A percentile compares a stretch with the other conserved stretches of the same genome.
Evolutionary conservation across 805 yeast species (phyloP).

Genomic region (Debaryomyces castellii): DNA sequence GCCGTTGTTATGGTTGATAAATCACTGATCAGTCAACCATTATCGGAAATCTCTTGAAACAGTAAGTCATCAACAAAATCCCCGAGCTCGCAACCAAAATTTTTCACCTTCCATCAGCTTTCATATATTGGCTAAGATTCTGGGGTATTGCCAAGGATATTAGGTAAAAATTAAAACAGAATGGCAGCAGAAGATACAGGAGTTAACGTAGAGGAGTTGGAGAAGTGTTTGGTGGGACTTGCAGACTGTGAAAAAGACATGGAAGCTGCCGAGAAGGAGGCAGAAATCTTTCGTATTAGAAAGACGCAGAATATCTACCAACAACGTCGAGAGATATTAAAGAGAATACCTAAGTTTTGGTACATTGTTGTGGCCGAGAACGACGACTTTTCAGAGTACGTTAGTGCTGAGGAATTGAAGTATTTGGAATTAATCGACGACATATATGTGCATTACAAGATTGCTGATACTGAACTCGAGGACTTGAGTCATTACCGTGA

Average conservation of each 20-base stretch:
- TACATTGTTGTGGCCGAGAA: constrained; percentile 79
- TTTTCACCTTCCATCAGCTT: neutral
- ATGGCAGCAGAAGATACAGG: neutral
- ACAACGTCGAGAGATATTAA: constrained; percentile 53
- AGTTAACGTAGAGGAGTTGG: constrained; percentile 15
- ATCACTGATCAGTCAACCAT: neutral
- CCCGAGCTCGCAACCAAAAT: neutral
- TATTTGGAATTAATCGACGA: constrained; percentile 67
- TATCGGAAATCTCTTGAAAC: neutral
- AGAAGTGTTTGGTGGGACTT: constrained; percentile 37
- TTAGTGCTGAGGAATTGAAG: constrained; percentile 74
- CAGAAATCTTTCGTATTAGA: constrained; percentile 52
- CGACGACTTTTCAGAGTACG: constrained; percentile 79
- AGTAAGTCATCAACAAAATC: neutral
- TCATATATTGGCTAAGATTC: neutral
- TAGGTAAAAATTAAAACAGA: neutral
- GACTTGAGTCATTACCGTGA: constrained; percentile 44
- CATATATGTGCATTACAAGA: constrained; percentile 57
- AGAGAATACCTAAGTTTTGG: constrained; percentile 78
- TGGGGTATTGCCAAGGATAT: neutral
- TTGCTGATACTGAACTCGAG: constrained; percentile 26
- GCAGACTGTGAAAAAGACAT: constrained; percentile 59
- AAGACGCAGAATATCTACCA: constrained; percentile 58
- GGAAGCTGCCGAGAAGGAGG: constrained; percentile 59
- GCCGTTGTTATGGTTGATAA: neutral